Percentiles rank a stretch among this genome's conserved stretches.
These are phyloP conservation scores for Cornus controversa DNA, from an alignment of 148 eudicot species.

Conservation along the genomic window DNA sequence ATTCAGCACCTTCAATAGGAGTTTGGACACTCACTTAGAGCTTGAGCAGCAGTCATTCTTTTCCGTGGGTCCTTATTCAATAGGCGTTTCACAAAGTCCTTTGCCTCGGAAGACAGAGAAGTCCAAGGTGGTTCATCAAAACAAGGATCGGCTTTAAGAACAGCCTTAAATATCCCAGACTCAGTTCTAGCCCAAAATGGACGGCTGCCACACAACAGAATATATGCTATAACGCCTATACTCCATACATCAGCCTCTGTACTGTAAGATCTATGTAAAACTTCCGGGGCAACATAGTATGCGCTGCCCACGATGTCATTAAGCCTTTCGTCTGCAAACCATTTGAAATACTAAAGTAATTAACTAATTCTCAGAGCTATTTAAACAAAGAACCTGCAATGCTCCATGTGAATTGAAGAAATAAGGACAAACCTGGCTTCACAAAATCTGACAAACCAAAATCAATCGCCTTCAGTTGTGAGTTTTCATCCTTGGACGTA, in stretches of 20 bases:
- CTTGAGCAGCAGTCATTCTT: constrained; percentile 94
- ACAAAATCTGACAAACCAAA: constrained; percentile 99
- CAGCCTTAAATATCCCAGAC: constrained; percentile 89
- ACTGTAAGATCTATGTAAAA: constrained; percentile 85
- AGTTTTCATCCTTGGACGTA: constrained; percentile 76
- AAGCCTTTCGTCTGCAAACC: constrained; percentile 72
- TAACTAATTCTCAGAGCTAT: not conserved
- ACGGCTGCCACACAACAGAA: constrained; percentile 89
- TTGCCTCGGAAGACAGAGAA: constrained; percentile 72
- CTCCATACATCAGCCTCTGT: constrained; percentile 99
- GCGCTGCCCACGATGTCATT: constrained; percentile 99
- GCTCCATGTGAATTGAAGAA: not conserved
- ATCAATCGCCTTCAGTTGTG: constrained; percentile 87
- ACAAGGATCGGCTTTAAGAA: constrained; percentile 89
- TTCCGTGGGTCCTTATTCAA: constrained; percentile 92
- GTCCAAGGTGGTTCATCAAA: constrained; percentile 97
- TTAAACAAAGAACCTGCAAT: not conserved
- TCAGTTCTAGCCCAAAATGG: constrained; percentile 99
- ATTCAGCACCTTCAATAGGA: not conserved
- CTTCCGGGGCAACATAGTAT: constrained; percentile 98
- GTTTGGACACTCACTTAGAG: constrained; percentile 59
- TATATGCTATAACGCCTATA: constrained; percentile 90
- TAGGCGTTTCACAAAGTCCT: constrained; percentile 82
- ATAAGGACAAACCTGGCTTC: constrained; percentile 72
- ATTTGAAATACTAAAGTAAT: not conserved